Base-by-base conservation (phyloP, 768 basidiomycete species). In the Boletus fagicola region DNA sequence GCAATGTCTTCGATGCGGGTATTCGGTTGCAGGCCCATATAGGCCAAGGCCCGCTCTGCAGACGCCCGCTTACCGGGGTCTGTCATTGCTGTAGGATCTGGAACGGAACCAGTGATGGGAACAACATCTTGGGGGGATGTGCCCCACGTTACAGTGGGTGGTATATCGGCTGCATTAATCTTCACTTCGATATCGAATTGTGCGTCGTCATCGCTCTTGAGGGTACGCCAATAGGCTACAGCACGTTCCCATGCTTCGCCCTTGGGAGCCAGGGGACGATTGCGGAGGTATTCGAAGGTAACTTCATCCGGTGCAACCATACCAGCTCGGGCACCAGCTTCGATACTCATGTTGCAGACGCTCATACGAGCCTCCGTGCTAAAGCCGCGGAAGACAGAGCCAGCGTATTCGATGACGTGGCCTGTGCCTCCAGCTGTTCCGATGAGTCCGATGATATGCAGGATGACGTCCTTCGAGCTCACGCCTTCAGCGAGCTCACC, bases 341-440 rank as follows among this genome's bases (percentile, higher is more conserved):
- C 93, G 67, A 95, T 94, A 57, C 92, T 94, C 93, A 95, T 94
- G 75, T 95, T 95, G 76, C 92, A 94, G 60, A 86, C 86, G 65
- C 87, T 90, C 89, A 90, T 92, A 49, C 92, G 85, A 39, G 89
- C 91, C 72, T 95, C 93, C 90, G 94, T 92, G 66, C 86, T 87
- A 67, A 93, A 85, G 20, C 78, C 80, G 56, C 90, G 86, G 75
- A 93, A 90, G 53, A 92, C 88, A 9, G 87, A 89, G n/a, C 93
- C 93, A 55, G 90, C 85, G 67, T 90, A 95, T 74, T 95, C 93
- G 69, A 95, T 93, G 57, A 94, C 92, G 63, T 80, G 83, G n/a
- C 92, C 93, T 26, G 88, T 95, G 51, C 92, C 93, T 65, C 93
- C 93, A 49, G 93, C 93, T n/a, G 93, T 94, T 58, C 93, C 93